Base-by-base conservation (phyloP, 495 filamentous ascomycete species). In the Penicillium verhagenii region DNA sequence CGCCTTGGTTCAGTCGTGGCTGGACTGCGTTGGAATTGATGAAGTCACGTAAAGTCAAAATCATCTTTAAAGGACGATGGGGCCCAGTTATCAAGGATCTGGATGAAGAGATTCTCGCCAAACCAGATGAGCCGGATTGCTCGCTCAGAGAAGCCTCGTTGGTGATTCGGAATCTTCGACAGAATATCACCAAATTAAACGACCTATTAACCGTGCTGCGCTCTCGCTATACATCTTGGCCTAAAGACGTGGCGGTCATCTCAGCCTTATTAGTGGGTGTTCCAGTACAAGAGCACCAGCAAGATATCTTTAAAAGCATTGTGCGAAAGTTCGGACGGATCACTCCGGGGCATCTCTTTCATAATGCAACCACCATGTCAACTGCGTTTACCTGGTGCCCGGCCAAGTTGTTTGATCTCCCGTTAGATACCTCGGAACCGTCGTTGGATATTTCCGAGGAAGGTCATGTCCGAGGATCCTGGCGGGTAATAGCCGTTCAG, bases 21-120 rank as follows among this genome's bases (percentile, higher is more conserved):
- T 65, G 56, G 61, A 65, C 57, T 10, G 68, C 71, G 3, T 24
- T 72, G 14, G 71, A 72, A 44, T 47, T 74, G 25, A 47, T 44
- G 11, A 57, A 47, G 40, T 73, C 68, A 4, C 50, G 42, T 13
- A 57, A 42, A 3, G 64, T 72, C 37, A 64, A 72, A 44, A 53
- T 74, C 1, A 33, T 74, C 6, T 74, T 72, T 57, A 64, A 57
- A 51, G 57, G 54, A 11, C 45, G 38, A 2, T 10, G 25, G 13
- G 56, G 50, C 13, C 47, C 40, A 8, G 9, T 69, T 4, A 57
- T 68, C 20, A 71, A 71, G 24, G 71, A 73, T 52, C 49, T 72
- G 2, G 67, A 71, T 19, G 28, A 58, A 20, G 58, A 67, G 8
- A 67, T 65, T 14, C 49, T 66, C 10, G 56, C 63, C 13, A 54